Evolutionary conservation across 768 basidiomycete genomes (phyloP), one percentile per base, ranked within the genome.

Genomic region (Suillus bovinus): DNA sequence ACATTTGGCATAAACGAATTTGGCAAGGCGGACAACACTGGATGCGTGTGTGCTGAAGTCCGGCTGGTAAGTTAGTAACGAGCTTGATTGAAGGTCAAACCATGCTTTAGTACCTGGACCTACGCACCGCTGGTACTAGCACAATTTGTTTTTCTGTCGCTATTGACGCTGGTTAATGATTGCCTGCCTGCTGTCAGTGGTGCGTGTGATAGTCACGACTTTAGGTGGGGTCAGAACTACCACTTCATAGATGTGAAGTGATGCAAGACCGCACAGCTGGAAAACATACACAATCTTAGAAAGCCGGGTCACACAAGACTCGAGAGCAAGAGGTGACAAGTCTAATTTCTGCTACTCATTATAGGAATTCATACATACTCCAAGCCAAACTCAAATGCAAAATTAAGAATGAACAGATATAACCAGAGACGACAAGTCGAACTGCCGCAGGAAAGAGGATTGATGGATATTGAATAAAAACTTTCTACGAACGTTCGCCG

Each of bases 1-100:
- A 91, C 80, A 89, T 91, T 79, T 94, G 91, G 83, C 92, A 93
- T 49, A 89, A 84, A 76, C 90, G 78, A 72, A 93, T 93, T 80
- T 93, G 93, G 79, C 91, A 90, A 67, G 94, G 88, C 64, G 29
- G 52, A 49, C 22, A 34, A 39, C 10, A 61, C 47, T 60, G 67
- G 49, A 68, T 78, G 70, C 50, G 83, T 81, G 56, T 85, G 65
- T 22, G 64, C 39, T 0, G 69, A 80, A 20, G 81, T 85, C 77
- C 87, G 20, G 4, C 20, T 81, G 59, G n/a, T n/a, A n/a, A n/a
- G 13, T 57, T 16, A 17, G 24, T 8, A 64, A 41, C 24, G n/a
- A 27, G 39, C n/a, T 34, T 17, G 8, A n/a, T 47, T n/a, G 22
- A 13, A 46, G 2, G 5, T 22, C 44, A 34, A 17, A 62, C 13